Evolutionary conservation across 2,329 filamentous ascomycete species (phyloP), one percentile per base, ranked within the genome.

Genomic region (Monilinia laxa): DNA sequence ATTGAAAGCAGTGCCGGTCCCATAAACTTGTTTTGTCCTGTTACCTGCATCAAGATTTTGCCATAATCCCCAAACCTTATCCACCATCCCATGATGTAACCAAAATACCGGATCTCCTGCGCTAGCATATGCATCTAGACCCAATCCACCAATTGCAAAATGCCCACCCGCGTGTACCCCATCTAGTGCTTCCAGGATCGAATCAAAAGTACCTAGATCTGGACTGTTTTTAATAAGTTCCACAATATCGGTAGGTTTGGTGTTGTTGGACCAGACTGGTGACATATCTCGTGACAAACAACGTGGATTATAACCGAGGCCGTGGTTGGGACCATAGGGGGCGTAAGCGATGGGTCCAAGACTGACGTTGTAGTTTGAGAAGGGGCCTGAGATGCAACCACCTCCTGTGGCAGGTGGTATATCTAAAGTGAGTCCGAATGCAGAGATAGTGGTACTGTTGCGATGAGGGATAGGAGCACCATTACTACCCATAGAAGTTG

Each of bases 371-470:
- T 58, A 58, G 11, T 59, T 51, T 10, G 54, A 58, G 23, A 65
- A 65, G 3, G 63, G 54, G 2, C 63, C 63, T 7, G 45, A 51
- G 20, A 65, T 59, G n/a, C 84, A 87, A 2, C 85, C 85, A 51
- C 85, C 84, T 18, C 85, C 85, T 0, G 79, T 78, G n/a, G 83
- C 85, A 0, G 80, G 80, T 0, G 81, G 82, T 63, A 76, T 72
- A 70, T 78, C 71, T 47, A 72, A 70, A 2, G 73, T 59, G 4
- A 64, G 62, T 0, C 67, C 70, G 31, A 71, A 71, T 38, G 64
- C 47, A 2, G 75, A 68, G 2, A 67, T 71, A 9, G 71, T 66
- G 14, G 76, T 76, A 56, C 72, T 73, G 14, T 73, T 72, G 18
- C 56, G 56, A 58, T 77, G 73, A 2, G 71, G 66, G 35, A 72